Evolutionary conservation across 306 rosid genomes (phyloP).

Genomic region (Trichosanthes truncata): DNA sequence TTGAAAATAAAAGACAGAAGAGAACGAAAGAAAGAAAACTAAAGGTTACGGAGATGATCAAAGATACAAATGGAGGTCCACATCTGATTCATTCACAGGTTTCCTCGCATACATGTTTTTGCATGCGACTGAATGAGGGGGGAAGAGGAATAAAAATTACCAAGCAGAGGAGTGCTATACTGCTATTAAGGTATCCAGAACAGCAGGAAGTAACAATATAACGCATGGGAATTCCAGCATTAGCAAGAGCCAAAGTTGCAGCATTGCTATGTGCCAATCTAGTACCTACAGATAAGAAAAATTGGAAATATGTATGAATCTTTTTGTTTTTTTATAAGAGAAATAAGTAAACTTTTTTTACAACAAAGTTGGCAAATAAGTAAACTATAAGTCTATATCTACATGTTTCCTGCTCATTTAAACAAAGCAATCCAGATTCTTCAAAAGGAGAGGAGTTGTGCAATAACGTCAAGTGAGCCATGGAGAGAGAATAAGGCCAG

Average conservation of each 20-base stretch:
- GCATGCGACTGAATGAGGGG: not conserved
- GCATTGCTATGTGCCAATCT: slow-evolving; percentile 93
- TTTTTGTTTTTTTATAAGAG: too few relatives aligned
- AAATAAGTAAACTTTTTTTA: too few relatives aligned
- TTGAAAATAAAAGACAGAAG: not conserved
- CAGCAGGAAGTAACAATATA: slow-evolving; percentile 91
- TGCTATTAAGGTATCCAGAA: slow-evolving; percentile 71
- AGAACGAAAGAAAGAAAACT: not conserved
- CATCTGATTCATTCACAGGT: not conserved
- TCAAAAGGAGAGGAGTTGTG: not conserved
- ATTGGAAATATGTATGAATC: too few relatives aligned
- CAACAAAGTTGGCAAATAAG: too few relatives aligned
- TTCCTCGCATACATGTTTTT: too few relatives aligned
- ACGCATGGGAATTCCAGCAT: slow-evolving; percentile 90
- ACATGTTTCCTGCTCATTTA: not conserved
- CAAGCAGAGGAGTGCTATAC: slow-evolving; percentile 54
- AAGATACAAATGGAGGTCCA: not conserved
- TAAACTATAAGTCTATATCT: too few relatives aligned
- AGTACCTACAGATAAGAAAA: slow-evolving; percentile 42
- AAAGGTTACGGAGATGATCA: not conserved
- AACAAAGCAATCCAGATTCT: not conserved
- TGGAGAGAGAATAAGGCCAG: too few relatives aligned
- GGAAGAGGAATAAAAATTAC: slow-evolving; percentile 22
- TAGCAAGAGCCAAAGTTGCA: slow-evolving; percentile 90
- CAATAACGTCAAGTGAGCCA: not conserved